phyloP scores from a whole-genome alignment of 2,329 filamentous ascomycete genomes.

The Spiromastix sp. region DNA sequence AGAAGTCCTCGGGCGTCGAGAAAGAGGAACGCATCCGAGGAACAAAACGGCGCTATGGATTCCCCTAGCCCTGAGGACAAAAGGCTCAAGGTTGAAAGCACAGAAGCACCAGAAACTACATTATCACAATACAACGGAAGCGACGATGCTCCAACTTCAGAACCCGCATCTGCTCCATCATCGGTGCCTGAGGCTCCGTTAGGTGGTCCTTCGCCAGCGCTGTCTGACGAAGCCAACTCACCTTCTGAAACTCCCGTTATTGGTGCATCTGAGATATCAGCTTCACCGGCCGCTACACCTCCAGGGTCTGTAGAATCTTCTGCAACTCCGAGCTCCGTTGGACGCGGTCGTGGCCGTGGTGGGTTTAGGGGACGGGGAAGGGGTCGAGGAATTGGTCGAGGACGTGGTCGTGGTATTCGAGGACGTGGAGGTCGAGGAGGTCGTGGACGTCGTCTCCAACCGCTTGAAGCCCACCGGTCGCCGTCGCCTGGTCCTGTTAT shows the following conservation, averaged over 20 bases:
- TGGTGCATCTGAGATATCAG: conserved; percentile 4
- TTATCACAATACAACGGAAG: not conserved
- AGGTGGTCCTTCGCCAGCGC: conserved; percentile 1
- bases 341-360: conserved; percentile 22
- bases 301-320: conserved; percentile 10
- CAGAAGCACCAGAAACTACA: not conserved
- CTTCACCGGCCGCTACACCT: conserved; percentile 7
- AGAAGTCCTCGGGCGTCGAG: not conserved
- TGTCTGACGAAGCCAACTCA: conserved; percentile 7
- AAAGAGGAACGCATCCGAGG: conserved; percentile 1
- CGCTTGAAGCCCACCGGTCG: conserved; percentile 21
- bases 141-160: not conserved
- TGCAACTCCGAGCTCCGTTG: conserved; percentile 7
- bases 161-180: not conserved
- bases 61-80: not conserved
- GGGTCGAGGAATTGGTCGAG: conserved; percentile 21
- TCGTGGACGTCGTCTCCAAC: conserved; percentile 18
- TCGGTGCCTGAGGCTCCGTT: not conserved
- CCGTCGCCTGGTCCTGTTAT: conserved; percentile 27
- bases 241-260: not conserved
- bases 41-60: not conserved
- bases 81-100: conserved; percentile 2
- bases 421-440: conserved; percentile 21
- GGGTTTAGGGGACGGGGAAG: conserved; percentile 13
- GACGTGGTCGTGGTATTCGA: conserved; percentile 21